These are phyloP conservation scores for Mycocentrospora acerina DNA, from an alignment of 2,329 filamentous ascomycete species.

Conservation along the genomic window DNA sequence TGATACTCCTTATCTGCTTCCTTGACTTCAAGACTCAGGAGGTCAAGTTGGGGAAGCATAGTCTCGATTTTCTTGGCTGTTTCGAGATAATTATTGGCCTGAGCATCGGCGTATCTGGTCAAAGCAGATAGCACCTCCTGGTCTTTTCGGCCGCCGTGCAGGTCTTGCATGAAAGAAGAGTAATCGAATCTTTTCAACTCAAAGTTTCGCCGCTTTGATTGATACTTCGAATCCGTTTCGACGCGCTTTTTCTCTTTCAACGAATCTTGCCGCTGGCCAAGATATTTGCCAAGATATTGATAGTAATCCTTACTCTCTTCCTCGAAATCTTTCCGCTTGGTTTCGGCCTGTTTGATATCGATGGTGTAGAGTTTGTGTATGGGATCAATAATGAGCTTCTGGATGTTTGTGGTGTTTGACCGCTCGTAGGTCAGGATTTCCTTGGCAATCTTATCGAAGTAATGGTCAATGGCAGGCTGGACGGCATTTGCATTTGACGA, in stretches of 20 bases:
- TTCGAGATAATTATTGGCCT: slow-evolving; percentile 78
- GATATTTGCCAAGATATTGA: slow-evolving; percentile 87
- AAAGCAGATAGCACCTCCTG: slow-evolving; percentile 94
- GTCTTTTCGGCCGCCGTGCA: slow-evolving; percentile 98
- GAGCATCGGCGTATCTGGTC: slow-evolving; percentile 89
- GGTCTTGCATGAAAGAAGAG: slow-evolving; percentile 97
- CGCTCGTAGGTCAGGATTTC: slow-evolving; percentile 88
- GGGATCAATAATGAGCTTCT: slow-evolving; percentile 93
- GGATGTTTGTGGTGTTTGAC: slow-evolving; percentile 79
- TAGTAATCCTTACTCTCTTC: slow-evolving; percentile 99
- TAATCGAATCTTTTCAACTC: slow-evolving; percentile 98
- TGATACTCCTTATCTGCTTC: slow-evolving; percentile 96
- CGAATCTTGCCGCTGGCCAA: slow-evolving; percentile 94
- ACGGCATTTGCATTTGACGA: slow-evolving; percentile 92
- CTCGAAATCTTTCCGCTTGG: slow-evolving; percentile 96
- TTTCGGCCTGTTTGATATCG: slow-evolving; percentile 96
- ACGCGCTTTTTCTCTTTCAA: slow-evolving; percentile 95
- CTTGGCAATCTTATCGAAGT: slow-evolving; percentile 93
- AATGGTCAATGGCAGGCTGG: slow-evolving; percentile 95
- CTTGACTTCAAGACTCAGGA: slow-evolving; percentile 82
- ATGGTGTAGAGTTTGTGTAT: slow-evolving; percentile 87
- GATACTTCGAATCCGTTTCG: slow-evolving; percentile 95
- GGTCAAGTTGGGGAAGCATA: slow-evolving; percentile 86
- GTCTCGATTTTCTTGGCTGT: slow-evolving; percentile 86
- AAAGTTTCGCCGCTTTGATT: slow-evolving; percentile 88